Evolutionary conservation across 1,284 basidiomycete species (phyloP).

Genomic region (Schizopora paradoxa): DNA sequence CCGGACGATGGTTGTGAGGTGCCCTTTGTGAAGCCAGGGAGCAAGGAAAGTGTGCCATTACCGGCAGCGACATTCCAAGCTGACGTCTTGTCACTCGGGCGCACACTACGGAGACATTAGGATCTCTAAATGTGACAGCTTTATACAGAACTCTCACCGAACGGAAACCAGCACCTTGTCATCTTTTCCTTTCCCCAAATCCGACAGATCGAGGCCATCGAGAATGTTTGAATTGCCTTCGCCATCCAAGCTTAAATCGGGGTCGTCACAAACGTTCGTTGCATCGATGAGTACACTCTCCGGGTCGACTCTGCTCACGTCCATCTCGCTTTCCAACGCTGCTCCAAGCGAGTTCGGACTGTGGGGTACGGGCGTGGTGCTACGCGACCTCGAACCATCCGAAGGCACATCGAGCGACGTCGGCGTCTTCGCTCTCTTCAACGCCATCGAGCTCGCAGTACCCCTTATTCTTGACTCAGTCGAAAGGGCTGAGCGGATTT

Average conservation of each 20-base stretch:
- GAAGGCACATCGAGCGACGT: conserved; percentile 22
- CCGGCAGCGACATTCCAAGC: conserved; percentile 50
- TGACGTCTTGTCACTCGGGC: conserved; percentile 50
- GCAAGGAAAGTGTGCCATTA: conserved; percentile 46
- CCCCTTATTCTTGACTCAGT: conserved; percentile 48
- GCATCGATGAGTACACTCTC: conserved; percentile 72
- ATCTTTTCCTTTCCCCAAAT: conserved; percentile 50
- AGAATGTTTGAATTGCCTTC: no score
- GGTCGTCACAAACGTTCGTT: conserved; percentile 60
- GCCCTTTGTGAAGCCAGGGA: conserved; percentile 49
- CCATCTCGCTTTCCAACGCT: conserved; percentile 59
- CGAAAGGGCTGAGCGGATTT: conserved; percentile 37
- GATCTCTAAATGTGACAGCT: conserved; percentile 8
- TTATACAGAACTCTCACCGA: conserved; percentile 42
- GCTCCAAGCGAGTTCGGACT: conserved; percentile 23
- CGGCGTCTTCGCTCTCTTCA: conserved; percentile 42
- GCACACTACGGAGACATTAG: conserved; percentile 44
- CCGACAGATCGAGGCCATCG: conserved; percentile 46
- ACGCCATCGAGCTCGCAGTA: conserved; percentile 30
- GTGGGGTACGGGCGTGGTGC: conserved; percentile 3
- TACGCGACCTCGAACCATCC: not conserved
- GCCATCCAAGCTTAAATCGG: conserved; percentile 63
- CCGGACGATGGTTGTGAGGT: conserved; percentile 32
- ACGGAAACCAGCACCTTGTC: conserved; percentile 89
- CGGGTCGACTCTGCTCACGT: conserved; percentile 69